Base-by-base conservation (phyloP, 352 stramenopile genomes). In the Phytopythium helicoides region DNA sequence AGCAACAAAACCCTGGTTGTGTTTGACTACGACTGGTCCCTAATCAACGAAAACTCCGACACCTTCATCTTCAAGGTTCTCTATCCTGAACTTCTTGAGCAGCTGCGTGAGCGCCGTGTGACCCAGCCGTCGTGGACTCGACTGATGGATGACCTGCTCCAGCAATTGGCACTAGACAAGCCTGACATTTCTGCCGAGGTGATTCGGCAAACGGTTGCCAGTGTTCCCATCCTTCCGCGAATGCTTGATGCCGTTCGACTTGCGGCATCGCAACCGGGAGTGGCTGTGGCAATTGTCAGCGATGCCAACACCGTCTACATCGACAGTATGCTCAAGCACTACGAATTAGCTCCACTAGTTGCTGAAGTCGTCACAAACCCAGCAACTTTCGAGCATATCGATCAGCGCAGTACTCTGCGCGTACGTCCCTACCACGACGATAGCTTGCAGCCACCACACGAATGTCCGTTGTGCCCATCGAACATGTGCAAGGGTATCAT, bases 401-500 rank as follows among this genome's bases (percentile, higher is more conserved):
- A 61, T 10, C 48, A 41, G 9, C 50, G 52, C 23, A 50, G 47
- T 37, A 65, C 47, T 15, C 65, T 92, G 25, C 64, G 60, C 19
- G 75, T 94, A 16, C 31, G 42, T 54, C 79, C 84, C 22, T 92
- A 75, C 47, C 75, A 94, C 35, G 25, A 68, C 8, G 59, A 68
- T 3, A 42, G 52, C 3, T 10, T 54, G 25, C 38, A 58, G 36
- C 23, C 28, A 21, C 63, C 79, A 5, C 84, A 91, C 21, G 75
- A 63, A 14, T 94, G 84, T 58, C 9, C 46, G 9, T 62, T 69
- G 49, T 94, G 81, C 18, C 84, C 79, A 0, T 58, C 67, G 25
- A 92, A 94, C 56, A 91, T 94, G 81, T 94, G 84, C 66, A 94
- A 94, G 57, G 84, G 80, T 42, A 49, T 36, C 33, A 89, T 93